Evolutionary conservation across 306 rosid genomes (phyloP).

Genomic region (Castanospermum australe): DNA sequence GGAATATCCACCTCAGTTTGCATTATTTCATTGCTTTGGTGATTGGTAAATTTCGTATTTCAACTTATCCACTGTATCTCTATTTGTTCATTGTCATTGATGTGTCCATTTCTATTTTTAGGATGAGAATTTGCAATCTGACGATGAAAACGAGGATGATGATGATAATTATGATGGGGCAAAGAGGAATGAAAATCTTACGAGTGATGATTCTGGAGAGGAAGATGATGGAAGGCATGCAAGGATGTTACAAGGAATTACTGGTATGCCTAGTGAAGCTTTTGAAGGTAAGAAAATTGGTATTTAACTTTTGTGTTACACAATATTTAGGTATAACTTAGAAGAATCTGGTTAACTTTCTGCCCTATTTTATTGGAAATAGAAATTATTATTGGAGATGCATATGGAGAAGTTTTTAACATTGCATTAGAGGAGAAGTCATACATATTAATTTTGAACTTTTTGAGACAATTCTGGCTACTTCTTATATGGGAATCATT

Average conservation of each 20-base stretch:
- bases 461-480: not conserved
- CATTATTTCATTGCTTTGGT: not conserved
- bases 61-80: not conserved
- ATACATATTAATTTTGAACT: not conserved
- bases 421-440: not conserved
- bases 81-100: not conserved
- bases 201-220: slow-evolving; percentile 41
- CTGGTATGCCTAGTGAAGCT: slow-evolving; percentile 65
- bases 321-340: not conserved
- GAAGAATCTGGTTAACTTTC: not conserved
- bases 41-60: not conserved
- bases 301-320: slow-evolving; percentile 1
- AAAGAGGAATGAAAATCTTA: slow-evolving; percentile 23
- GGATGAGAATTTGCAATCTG: slow-evolving; percentile 87
- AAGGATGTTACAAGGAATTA: slow-evolving; percentile 64
- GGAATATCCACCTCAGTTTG: not conserved
- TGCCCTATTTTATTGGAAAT: not conserved
- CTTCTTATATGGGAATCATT: not conserved
- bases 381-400: not conserved
- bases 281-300: slow-evolving; percentile 51
- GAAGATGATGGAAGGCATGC: slow-evolving; percentile 57
- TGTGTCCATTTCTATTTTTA: slow-evolving; percentile 22
- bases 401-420: not conserved
- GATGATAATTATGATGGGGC: slow-evolving; percentile 12
- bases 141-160: slow-evolving; percentile 57